Conservation (phyloP, 2,329 filamentous ascomycete species). For the Penicillium sp. region DNA sequence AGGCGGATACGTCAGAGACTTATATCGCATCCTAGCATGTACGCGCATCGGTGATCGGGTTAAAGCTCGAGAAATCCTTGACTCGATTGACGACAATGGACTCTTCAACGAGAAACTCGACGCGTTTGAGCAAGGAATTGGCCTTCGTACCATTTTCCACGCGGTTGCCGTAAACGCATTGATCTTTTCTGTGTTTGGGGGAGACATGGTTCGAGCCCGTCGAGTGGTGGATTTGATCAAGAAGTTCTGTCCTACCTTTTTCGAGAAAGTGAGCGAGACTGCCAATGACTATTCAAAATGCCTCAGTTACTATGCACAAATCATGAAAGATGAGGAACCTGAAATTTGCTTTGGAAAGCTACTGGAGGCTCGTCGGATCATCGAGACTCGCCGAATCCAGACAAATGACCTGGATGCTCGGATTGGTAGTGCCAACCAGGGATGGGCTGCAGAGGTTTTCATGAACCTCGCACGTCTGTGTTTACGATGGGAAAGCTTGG, state of each 20-base stretch:
- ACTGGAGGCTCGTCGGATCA: conserved; percentile 20
- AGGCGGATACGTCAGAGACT: conserved; percentile 11
- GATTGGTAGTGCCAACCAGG: conserved; percentile 13
- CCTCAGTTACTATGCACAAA: conserved; percentile 16
- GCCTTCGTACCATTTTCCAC: conserved; percentile 11
- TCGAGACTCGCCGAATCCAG: conserved; percentile 20
- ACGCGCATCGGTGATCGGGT: conserved; percentile 18
- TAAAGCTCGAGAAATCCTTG: conserved; percentile 19
- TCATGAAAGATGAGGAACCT: conserved; percentile 17
- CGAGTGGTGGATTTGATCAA: conserved; percentile 15
- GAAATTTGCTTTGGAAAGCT: conserved; percentile 18
- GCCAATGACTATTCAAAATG: conserved; percentile 15
- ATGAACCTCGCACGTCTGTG: conserved; percentile 24
- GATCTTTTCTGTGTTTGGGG: conserved; percentile 11
- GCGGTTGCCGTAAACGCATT: conserved; percentile 21
- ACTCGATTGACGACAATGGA: conserved; percentile 22
- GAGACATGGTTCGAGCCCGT: conserved; percentile 18
- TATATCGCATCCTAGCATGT: conserved; percentile 23
- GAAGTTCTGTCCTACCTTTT: conserved; percentile 18
- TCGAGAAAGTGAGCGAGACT: conserved; percentile 14
- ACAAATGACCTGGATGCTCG: conserved; percentile 24
- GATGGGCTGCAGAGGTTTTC: conserved; percentile 18
- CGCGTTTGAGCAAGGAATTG: conserved; percentile 4
- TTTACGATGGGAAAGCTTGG: conserved; percentile 1
- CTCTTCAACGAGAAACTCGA: no score